A percentile compares a stretch with the other conserved stretches of the same genome.
Conservation (phyloP, 345 rosid species). For the Pistacia atlantica region DNA sequence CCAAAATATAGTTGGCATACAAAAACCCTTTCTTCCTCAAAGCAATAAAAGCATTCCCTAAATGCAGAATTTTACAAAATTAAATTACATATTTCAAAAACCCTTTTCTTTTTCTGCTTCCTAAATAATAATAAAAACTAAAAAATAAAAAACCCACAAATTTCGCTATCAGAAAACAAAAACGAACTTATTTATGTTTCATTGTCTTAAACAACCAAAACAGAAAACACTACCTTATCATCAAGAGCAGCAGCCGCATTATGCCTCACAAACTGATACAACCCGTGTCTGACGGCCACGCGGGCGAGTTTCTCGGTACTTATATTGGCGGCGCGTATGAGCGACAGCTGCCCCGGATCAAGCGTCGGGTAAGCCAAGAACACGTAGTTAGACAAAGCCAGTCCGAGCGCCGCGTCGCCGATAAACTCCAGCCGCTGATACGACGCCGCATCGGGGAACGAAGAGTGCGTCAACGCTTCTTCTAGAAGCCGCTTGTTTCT, state of each 20-base stretch:
- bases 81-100: not conserved
- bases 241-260: conserved; percentile 45
- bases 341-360: conserved; percentile 57
- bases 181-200: not conserved
- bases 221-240: conserved; percentile 38
- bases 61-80: no score
- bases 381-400: conserved; percentile 49
- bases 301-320: conserved; percentile 90
- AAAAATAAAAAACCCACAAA: not conserved
- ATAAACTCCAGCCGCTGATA: conserved; percentile 81
- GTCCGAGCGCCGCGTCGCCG: conserved; percentile 66
- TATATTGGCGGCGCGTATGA: conserved; percentile 60
- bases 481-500: conserved; percentile 44
- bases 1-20: no score
- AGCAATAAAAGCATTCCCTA: not conserved
- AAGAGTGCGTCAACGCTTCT: conserved; percentile 76
- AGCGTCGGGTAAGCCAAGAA: conserved; percentile 55
- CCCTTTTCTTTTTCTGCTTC: not conserved
- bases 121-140: not conserved
- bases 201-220: not conserved
- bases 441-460: conserved; percentile 37
- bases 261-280: conserved; percentile 49
- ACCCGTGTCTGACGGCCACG: conserved; percentile 53
- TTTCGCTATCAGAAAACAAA: not conserved
- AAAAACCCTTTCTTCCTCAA: no score